Percentiles rank a stretch among this genome's conserved stretches.
phyloP scores from a whole-genome alignment of 169 alveolate species.

The Eimeria brunetti region DNA sequence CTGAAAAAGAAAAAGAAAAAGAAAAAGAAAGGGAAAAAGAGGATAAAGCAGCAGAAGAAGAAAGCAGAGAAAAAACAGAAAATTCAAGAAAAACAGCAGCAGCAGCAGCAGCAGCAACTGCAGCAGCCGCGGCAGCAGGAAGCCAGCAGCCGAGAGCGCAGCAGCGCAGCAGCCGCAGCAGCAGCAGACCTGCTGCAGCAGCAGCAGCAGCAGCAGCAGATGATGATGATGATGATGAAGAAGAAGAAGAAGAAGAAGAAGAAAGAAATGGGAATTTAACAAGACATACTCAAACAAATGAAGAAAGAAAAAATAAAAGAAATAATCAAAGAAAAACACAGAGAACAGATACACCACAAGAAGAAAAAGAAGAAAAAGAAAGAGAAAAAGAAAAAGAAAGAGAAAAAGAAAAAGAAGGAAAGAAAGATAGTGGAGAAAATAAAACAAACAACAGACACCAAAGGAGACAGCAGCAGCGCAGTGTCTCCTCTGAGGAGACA shows the following conservation, averaged over 20 bases:
- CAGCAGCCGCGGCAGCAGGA: not conserved
- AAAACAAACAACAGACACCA: no score
- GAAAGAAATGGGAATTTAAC: not conserved
- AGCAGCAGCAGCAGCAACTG: not conserved
- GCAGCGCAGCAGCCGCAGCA: conserved; percentile 42
- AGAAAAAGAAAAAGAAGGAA: no score
- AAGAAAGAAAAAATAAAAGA: no score
- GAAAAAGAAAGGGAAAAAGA: not conserved
- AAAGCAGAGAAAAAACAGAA: not conserved
- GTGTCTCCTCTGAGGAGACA: not conserved
- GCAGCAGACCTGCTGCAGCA: not conserved
- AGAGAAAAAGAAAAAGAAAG: no score
- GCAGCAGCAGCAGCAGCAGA: not conserved
- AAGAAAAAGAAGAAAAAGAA: no score
- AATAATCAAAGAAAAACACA: no score
- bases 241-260: not conserved
- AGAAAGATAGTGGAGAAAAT: no score
- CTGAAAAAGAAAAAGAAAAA: not conserved
- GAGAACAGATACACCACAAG: no score
- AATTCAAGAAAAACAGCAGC: not conserved
- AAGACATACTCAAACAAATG: not conserved
- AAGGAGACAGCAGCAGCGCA: no score
- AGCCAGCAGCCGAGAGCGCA: not conserved
- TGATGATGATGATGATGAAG: not conserved
- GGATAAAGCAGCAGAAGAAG: not conserved